Evolutionary conservation across 257 asterid species (phyloP).

Genomic region (Galeopsis tetrahit): DNA sequence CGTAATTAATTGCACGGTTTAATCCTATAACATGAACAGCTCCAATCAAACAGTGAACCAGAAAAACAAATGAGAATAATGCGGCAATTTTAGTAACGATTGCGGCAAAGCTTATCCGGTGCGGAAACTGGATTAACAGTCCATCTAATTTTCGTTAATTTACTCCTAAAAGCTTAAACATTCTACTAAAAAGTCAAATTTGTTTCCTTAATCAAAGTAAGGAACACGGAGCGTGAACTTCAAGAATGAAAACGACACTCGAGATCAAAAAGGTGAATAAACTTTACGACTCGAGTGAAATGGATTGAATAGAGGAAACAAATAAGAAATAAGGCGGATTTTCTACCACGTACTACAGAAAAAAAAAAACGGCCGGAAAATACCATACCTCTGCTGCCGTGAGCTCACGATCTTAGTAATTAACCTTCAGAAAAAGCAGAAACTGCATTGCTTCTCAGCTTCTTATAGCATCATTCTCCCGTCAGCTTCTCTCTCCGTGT

Average conservation of each 20-base stretch:
- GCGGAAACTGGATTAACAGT: constrained; percentile 6
- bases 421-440: constrained; percentile 16
- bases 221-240: constrained; percentile 34
- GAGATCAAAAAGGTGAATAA: constrained; percentile 41
- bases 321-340: not conserved
- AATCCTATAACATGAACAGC: constrained; percentile 3
- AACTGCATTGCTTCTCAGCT: constrained; percentile 36
- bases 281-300: constrained; percentile 40
- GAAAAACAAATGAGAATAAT: constrained; percentile 9
- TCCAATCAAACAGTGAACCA: constrained; percentile 32
- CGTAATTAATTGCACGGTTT: constrained; percentile 18
- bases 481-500: constrained; percentile 6
- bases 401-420: constrained; percentile 34
- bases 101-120: constrained; percentile 20
- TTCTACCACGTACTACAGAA: constrained; percentile 16
- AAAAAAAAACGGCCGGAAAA: constrained; percentile 26
- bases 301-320: constrained; percentile 20
- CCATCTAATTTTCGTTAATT: constrained; percentile 29
- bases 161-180: constrained; percentile 18
- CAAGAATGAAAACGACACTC: constrained; percentile 34
- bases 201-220: not conserved
- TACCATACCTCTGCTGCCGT: constrained; percentile 19
- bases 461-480: not conserved
- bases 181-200: constrained; percentile 19
- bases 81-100: constrained; percentile 17